These are phyloP conservation scores for Diplodia sapinea DNA, from an alignment of 2,329 filamentous ascomycete genomes.

Conservation along the genomic window DNA sequence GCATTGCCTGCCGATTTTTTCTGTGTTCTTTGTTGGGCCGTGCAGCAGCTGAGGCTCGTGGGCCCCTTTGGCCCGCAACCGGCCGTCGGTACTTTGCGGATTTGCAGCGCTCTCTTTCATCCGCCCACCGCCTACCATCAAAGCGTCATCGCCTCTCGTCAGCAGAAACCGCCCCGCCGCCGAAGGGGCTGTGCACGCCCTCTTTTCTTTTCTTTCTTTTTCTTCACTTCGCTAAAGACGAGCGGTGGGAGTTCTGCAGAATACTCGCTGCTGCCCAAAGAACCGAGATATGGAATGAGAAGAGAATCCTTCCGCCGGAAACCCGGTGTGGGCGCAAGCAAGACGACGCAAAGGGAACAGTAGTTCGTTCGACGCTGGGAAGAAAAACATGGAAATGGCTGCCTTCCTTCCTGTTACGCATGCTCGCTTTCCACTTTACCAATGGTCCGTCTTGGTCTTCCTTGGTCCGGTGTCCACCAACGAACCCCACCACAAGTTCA, in stretches of 20 bases:
- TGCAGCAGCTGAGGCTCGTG: not conserved
- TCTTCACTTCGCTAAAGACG: not conserved
- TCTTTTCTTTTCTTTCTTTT: not conserved
- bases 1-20: not conserved
- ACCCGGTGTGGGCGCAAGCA: not conserved
- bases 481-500: not conserved
- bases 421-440: not conserved
- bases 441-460: not conserved
- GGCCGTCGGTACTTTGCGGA: conserved; percentile 17
- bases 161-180: not conserved
- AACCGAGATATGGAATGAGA: not conserved
- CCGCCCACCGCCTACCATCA: not conserved
- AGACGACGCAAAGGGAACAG: not conserved
- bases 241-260: not conserved
- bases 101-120: conserved; percentile 8
- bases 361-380: not conserved
- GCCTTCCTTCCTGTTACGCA: not conserved
- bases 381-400: not conserved
- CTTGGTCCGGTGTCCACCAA: not conserved
- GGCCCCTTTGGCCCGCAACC: not conserved
- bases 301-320: not conserved
- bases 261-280: not conserved
- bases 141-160: not conserved
- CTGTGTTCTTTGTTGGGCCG: conserved; percentile 6
- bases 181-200: not conserved